A percentile compares a stretch with the other conserved stretches of the same genome.
Evolutionary conservation across 108 stramenopile species (phyloP).

Genomic region (Nannochloropsis granulata): DNA sequence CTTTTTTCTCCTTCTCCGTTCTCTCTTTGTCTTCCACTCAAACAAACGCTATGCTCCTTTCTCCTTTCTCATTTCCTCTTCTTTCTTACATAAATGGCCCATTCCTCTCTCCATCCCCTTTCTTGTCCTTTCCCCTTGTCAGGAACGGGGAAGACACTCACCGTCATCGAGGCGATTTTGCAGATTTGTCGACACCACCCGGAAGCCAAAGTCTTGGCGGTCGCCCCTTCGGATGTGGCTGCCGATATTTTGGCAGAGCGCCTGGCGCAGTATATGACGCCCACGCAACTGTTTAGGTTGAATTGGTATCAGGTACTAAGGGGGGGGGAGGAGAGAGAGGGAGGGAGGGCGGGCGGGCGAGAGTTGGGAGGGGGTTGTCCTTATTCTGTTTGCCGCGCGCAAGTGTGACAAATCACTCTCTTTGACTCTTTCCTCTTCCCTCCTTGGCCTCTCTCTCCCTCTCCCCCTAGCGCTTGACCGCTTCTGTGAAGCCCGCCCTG

Average conservation of each 20-base stretch:
- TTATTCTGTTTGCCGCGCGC: too few relatives aligned
- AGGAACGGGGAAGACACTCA: slow-evolving; percentile 30
- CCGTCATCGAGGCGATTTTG: slow-evolving; percentile 31
- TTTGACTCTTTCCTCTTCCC: too few relatives aligned
- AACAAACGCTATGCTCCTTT: too few relatives aligned
- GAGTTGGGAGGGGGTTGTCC: too few relatives aligned
- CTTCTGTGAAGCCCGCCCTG: neutral
- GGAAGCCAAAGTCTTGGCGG: slow-evolving; percentile 4
- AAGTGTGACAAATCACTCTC: too few relatives aligned
- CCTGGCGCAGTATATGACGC: slow-evolving; percentile 9
- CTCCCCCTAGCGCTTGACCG: neutral
- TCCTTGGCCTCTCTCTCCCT: neutral
- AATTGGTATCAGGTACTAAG: slow-evolving; percentile 21
- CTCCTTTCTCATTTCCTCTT: too few relatives aligned
- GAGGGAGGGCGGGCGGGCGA: too few relatives aligned
- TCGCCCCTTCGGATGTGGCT: slow-evolving; percentile 22
- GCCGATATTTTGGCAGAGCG: slow-evolving; percentile 30
- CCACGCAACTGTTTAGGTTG: slow-evolving; percentile 4
- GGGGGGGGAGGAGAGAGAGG: neutral
- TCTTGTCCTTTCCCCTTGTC: too few relatives aligned
- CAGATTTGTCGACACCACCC: slow-evolving; percentile 14
- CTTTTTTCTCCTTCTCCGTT: too few relatives aligned
- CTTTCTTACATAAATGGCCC: too few relatives aligned
- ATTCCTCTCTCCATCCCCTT: too few relatives aligned
- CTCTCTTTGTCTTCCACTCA: too few relatives aligned